Conservation (phyloP, 495 filamentous ascomycete genomes). For the Penicillium riverlandense region DNA sequence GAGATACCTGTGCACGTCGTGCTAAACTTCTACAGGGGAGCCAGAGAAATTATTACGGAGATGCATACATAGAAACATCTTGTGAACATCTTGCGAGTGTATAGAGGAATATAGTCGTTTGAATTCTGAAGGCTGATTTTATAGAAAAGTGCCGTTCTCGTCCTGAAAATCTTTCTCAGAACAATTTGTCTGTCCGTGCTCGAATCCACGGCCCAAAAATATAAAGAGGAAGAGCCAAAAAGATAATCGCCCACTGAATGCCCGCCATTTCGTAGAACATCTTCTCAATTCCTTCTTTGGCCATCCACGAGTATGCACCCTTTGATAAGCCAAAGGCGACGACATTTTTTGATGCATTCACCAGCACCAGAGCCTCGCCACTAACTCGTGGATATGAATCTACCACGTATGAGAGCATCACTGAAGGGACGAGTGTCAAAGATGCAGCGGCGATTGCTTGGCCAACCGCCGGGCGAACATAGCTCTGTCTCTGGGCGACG, state of each 20-base stretch:
- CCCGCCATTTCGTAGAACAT: conserved; percentile 34
- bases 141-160: too few species aligned
- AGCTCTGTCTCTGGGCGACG: conserved; percentile 10
- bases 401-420: conserved; percentile 27
- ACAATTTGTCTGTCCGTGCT: conserved; percentile 11
- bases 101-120: too few species aligned
- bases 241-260: conserved; percentile 28
- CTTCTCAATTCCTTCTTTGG: conserved; percentile 21
- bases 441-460: conserved; percentile 17
- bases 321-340: conserved; percentile 30
- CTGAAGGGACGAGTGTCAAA: conserved; percentile 21
- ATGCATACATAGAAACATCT: too few species aligned
- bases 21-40: too few species aligned
- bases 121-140: too few species aligned
- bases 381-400: conserved; percentile 20
- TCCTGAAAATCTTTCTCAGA: background rate
- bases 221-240: conserved; percentile 25
- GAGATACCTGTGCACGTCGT: too few species aligned
- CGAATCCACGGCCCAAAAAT: conserved; percentile 24
- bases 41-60: too few species aligned
- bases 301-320: conserved; percentile 21
- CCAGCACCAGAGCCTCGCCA: conserved; percentile 23
- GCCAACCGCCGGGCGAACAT: conserved; percentile 17
- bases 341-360: conserved; percentile 36
- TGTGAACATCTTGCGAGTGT: too few species aligned